Evolutionary conservation across 2,329 filamentous ascomycete species (phyloP).

Genomic region (Diplodia mutila): DNA sequence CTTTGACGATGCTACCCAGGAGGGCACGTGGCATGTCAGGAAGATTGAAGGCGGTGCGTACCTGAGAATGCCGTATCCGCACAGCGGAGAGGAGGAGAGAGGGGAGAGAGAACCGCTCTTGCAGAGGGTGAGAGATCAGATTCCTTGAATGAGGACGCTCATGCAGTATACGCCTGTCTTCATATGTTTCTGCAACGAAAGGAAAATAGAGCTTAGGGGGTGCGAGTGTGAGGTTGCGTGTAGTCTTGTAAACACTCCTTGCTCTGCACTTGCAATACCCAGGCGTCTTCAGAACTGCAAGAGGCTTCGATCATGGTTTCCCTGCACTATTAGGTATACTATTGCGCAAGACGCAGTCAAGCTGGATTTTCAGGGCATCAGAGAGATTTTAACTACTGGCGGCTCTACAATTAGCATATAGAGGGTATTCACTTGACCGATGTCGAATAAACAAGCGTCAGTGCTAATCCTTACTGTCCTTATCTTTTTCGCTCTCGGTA

Average conservation of each 20-base stretch:
- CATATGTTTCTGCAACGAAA: background rate
- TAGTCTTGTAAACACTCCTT: background rate
- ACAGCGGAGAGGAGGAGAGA: conserved; percentile 43
- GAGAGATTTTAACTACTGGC: too few species aligned
- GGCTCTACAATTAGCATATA: too few species aligned
- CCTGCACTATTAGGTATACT: too few species aligned
- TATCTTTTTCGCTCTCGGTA: too few species aligned
- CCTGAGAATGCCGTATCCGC: conserved; percentile 49
- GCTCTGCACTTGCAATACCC: background rate
- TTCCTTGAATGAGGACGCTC: conserved; percentile 29
- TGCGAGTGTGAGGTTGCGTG: background rate
- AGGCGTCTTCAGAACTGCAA: background rate
- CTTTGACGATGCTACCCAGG: conserved; percentile 57
- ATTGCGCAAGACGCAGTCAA: too few species aligned
- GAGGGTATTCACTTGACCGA: too few species aligned
- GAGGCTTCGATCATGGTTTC: too few species aligned
- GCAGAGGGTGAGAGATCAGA: conserved; percentile 49
- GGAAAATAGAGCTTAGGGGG: background rate
- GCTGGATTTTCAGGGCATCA: too few species aligned
- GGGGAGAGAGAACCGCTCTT: conserved; percentile 51
- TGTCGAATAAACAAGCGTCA: too few species aligned
- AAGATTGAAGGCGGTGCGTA: conserved; percentile 59
- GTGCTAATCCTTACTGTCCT: too few species aligned
- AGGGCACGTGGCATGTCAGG: conserved; percentile 57
- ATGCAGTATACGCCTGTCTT: background rate